Base-by-base conservation (phyloP, 2,329 filamentous ascomycete species). In the Celoporthe dispersa region DNA sequence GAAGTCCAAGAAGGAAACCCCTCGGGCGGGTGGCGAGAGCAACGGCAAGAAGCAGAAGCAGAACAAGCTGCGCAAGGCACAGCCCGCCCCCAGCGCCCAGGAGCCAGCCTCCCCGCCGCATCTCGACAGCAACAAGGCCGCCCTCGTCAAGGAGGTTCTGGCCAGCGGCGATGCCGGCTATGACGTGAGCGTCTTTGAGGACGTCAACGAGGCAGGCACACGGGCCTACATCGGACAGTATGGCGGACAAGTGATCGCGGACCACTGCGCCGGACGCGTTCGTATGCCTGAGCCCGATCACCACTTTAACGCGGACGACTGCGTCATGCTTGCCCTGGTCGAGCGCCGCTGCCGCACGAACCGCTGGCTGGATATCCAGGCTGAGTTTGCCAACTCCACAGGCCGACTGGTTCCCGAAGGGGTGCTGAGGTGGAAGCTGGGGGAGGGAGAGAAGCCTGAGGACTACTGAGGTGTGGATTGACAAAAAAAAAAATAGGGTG, bases 311-410 rank as follows among this genome's bases (percentile, higher is more conserved):
- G 64, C 67, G 31, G 62, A 68, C 16, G 73, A 74, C 57, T 74
- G 73, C 64, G 64, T 76, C 19, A 74, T 82, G 5, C 77, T 84
- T 4, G 80, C 77, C 2, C 68, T 78, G 8, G 73, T 81, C 1
- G 78, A 81, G 37, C 78, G 77, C 70, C 76, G 77, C 66, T 76
- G 78, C 51, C 76, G 78, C 62, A 74, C 71, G 28, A 75, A 75
- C 37, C 77, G 77, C 33, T 84, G 81, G 80, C 75, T 83, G 0
- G 79, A 83, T 70, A 80, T 84, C 75, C 82, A 84, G 71, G 80
- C 81, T 39, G 80, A 79, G 64, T 83, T 84, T 67, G 81, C 77
- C 74, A 83, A 84, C 69, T 79, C 75, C 60, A 84, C 82, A 0
- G 83, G 82, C 4, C 76, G 80, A 8, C 78, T 83, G 77, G 75